Base-by-base conservation (phyloP, 2,329 filamentous ascomycete genomes). In the Aspergillus flavus region DNA sequence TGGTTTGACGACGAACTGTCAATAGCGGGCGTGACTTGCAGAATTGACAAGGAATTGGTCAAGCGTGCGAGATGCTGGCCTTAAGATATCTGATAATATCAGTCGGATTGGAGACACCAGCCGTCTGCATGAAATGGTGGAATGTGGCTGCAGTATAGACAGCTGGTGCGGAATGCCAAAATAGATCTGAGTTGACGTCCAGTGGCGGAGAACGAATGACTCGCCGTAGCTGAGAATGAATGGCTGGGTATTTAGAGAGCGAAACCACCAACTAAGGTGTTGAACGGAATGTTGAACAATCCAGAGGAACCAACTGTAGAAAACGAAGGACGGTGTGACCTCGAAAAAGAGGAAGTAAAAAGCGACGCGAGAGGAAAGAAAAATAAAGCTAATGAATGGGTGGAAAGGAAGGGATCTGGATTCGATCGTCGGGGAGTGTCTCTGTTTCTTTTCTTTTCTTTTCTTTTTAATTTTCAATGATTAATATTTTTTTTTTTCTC, bases 91-190 rank as follows among this genome's bases (percentile, higher is more conserved):
- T 46, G 53, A 59, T 52, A 59, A 59, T 59, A 62, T 50, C 43
- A 55, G 62, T 62, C 59, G 58, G 55, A 52, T 60, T 62, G 62
- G 59, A 62, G 57, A 59, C 45, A 61, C 62, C 61, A 59, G 58
- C 55, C 53, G 46, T 61, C 56, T 62, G 62, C 63, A 59, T 61
- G 61, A 52, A 58, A 61, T 36, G 63, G 54, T 52, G 58, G 67
- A 66, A 68, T 69, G 67, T 69, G 64, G 67, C 67, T 66, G 66
- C 61, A 61, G 60, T 60, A 58, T 61, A 46, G 63, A n/a, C 14
- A 61, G 61, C 48, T 58, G 54, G 36, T 55, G 63, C 58, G 63
- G 61, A 63, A 61, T 61, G 58, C 41, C 43, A 59, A 36, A 57
- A 57, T 26, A 41, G 43, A 45, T 58, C 48, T 59, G 61, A 39